These are phyloP conservation scores for Calendula officinalis DNA, from an alignment of 129 eudicot genomes.

Conservation along the genomic window DNA sequence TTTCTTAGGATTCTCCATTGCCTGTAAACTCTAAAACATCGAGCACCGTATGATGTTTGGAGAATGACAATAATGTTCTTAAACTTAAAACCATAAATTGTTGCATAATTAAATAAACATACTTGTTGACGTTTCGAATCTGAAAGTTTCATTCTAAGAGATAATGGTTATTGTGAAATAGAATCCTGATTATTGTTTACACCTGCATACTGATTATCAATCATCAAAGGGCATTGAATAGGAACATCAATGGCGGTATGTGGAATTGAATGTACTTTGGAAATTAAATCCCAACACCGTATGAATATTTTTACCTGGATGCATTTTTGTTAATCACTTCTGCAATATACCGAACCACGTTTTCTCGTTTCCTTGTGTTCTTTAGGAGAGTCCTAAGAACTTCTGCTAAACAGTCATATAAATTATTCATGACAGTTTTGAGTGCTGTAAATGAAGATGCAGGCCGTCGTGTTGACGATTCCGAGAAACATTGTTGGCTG, in stretches of 20 bases:
- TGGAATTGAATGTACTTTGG: no score
- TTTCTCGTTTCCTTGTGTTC: constrained; percentile 76
- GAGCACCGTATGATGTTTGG: neutral
- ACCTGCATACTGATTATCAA: no score
- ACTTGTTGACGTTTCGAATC: neutral
- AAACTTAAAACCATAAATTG: neutral
- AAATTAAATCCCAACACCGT: no score
- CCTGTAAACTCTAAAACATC: neutral
- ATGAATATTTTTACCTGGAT: constrained; percentile 43
- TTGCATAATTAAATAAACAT: neutral
- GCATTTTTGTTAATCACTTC: constrained; percentile 88
- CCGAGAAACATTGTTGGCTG: constrained; percentile 94
- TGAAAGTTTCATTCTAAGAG: neutral
- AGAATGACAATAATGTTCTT: neutral
- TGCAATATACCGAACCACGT: constrained; percentile 72
- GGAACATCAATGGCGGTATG: no score
- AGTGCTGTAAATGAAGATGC: constrained; percentile 91
- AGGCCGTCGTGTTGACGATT: constrained; percentile 78
- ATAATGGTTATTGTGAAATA: neutral
- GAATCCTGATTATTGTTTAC: no score
- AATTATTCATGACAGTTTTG: constrained; percentile 74
- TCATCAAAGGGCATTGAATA: no score
- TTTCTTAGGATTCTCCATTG: neutral
- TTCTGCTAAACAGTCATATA: constrained; percentile 80
- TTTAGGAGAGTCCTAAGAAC: constrained; percentile 72